Evolutionary conservation across 352 stramenopile species (phyloP).

Genomic region (Phytopythium delawarense): DNA sequence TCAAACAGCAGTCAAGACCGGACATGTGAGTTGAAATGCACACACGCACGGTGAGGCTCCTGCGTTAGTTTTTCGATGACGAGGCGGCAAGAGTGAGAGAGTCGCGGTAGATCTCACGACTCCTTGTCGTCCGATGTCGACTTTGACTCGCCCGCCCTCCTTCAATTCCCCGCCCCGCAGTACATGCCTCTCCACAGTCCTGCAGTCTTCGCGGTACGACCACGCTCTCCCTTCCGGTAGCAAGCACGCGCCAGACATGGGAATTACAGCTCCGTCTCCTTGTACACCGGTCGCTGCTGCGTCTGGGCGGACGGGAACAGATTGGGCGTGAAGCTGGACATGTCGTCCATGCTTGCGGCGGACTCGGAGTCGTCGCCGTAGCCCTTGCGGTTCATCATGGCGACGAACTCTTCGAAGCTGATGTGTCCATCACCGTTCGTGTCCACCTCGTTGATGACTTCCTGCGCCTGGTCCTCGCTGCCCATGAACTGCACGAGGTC

Average conservation of each 20-base stretch:
- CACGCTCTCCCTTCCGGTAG: background rate
- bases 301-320: conserved; percentile 34
- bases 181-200: background rate
- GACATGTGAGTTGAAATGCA: background rate
- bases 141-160: background rate
- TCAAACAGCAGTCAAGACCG: background rate
- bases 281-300: conserved; percentile 33
- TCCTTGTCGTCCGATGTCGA: background rate
- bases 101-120: background rate
- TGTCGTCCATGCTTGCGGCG: conserved; percentile 36
- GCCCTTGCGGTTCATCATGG: conserved; percentile 87
- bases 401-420: conserved; percentile 92
- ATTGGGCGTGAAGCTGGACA: conserved; percentile 31
- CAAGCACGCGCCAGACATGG: background rate
- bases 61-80: background rate
- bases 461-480: conserved; percentile 87
- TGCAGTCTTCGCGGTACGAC: background rate
- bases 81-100: background rate
- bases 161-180: background rate
- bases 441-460: conserved; percentile 92
- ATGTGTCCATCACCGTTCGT: conserved; percentile 89
- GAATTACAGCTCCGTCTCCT: conserved; percentile 75
- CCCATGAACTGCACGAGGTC: conserved; percentile 92
- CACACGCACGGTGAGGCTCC: background rate
- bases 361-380: conserved; percentile 75